A percentile compares a stretch with the other conserved stretches of the same genome.
These are phyloP conservation scores for Ustilago lituana DNA, from an alignment of 1,284 basidiomycete genomes.

Conservation along the genomic window DNA sequence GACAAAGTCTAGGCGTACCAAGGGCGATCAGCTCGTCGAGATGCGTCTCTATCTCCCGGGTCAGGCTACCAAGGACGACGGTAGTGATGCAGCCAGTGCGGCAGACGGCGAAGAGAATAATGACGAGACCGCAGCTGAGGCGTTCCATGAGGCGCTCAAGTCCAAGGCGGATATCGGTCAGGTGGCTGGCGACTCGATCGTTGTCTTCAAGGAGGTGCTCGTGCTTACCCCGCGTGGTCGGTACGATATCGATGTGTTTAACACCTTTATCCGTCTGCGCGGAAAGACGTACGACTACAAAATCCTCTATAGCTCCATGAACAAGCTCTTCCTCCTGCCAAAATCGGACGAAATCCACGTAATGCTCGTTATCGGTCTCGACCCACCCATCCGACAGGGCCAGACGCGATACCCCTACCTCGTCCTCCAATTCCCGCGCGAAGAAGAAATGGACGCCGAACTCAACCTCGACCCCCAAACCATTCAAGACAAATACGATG, in stretches of 20 bases:
- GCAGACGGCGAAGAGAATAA: conserved; percentile 69
- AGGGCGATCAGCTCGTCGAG: conserved; percentile 81
- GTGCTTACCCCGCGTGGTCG: conserved; percentile 92
- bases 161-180: conserved; percentile 95
- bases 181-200: conserved; percentile 87
- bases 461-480: conserved; percentile 82
- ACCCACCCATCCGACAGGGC: conserved; percentile 94
- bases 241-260: conserved; percentile 98
- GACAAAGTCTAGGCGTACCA: conserved; percentile 48
- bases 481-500: conserved; percentile 72
- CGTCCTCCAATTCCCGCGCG: conserved; percentile 95
- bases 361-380: conserved; percentile 75
- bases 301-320: conserved; percentile 89
- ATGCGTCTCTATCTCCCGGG: conserved; percentile 97
- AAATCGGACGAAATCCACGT: conserved; percentile 94
- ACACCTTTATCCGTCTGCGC: conserved; percentile 88
- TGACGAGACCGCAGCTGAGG: conserved; percentile 85
- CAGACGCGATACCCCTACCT: conserved; percentile 98
- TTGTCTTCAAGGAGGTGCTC: conserved; percentile 96
- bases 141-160: conserved; percentile 95
- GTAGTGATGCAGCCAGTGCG: conserved; percentile 71
- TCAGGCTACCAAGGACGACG: conserved; percentile 70
- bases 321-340: conserved; percentile 89
- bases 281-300: conserved; percentile 99
- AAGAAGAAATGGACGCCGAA: conserved; percentile 96